Conservation (phyloP, 768 basidiomycete species). For the Fomitopsis serialis region DNA sequence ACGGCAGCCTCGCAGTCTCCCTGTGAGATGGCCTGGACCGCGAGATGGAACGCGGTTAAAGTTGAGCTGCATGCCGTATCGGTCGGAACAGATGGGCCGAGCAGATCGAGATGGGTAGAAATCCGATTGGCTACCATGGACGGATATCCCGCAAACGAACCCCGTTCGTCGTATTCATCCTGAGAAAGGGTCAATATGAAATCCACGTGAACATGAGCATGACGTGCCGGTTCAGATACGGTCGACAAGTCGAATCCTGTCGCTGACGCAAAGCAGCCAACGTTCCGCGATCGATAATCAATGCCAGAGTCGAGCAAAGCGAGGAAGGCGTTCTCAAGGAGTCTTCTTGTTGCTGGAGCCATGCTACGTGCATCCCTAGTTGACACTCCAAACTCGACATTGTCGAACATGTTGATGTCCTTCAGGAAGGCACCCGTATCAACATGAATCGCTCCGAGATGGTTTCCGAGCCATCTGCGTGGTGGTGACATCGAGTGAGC, state of each 20-base stretch:
- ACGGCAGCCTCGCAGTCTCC: constrained; percentile 46
- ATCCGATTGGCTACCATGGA: constrained; percentile 36
- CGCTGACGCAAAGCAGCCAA: constrained; percentile 38
- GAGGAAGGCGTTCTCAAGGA: constrained; percentile 33
- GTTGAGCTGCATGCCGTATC: constrained; percentile 51
- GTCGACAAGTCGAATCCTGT: constrained; percentile 3
- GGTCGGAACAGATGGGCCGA: constrained; percentile 44
- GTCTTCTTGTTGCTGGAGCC: constrained; percentile 30
- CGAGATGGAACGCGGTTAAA: constrained; percentile 41
- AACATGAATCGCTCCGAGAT: constrained; percentile 2
- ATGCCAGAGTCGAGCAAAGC: constrained; percentile 44
- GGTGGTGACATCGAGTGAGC: background rate
- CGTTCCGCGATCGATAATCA: constrained; percentile 35
- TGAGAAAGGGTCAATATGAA: constrained; percentile 7
- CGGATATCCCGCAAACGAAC: constrained; percentile 29
- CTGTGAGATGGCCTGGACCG: constrained; percentile 35
- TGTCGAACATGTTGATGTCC: constrained; percentile 30
- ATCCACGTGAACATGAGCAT: background rate
- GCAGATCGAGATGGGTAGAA: constrained; percentile 35
- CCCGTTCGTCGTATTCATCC: constrained; percentile 29
- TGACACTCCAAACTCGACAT: constrained; percentile 35
- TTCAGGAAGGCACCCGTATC: constrained; percentile 34
- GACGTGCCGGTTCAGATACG: background rate
- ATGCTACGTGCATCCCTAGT: constrained; percentile 30
- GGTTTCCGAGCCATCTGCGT: background rate